Percentiles rank a stretch among this genome's conserved stretches.
These are phyloP conservation scores for Poronia punctata DNA, from an alignment of 495 filamentous ascomycete genomes.

Conservation along the genomic window DNA sequence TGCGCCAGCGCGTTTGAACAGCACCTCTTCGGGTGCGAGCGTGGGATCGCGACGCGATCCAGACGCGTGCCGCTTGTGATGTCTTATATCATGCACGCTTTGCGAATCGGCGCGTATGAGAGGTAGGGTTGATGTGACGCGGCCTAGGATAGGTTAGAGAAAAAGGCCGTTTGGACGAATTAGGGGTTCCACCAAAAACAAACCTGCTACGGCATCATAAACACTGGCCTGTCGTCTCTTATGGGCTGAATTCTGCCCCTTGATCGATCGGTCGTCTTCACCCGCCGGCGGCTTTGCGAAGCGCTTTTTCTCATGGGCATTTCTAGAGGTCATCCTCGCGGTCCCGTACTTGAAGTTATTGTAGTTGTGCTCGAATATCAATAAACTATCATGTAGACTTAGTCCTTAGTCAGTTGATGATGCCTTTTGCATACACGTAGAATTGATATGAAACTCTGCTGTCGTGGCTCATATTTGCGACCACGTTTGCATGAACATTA, in stretches of 20 bases:
- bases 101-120: conserved; percentile 5
- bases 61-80: conserved; percentile 40
- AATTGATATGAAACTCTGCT: not conserved
- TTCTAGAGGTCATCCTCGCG: conserved; percentile 16
- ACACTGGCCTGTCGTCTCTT: conserved; percentile 43
- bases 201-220: conserved; percentile 79
- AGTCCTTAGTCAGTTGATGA: not conserved
- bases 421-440: not conserved
- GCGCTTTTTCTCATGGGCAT: conserved; percentile 6
- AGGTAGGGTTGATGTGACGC: conserved; percentile 23
- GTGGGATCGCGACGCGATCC: conserved; percentile 44
- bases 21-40: conserved; percentile 65
- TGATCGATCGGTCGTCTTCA: too few relatives aligned
- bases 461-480: conserved; percentile 1
- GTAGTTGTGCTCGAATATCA: too few relatives aligned
- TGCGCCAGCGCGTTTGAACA: conserved; percentile 57
- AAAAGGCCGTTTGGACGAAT: conserved; percentile 7
- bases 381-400: too few relatives aligned
- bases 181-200: not conserved
- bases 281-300: conserved; percentile 1
- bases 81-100: not conserved
- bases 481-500: too few relatives aligned
- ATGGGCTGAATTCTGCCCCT: too few relatives aligned
- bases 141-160: conserved; percentile 34
- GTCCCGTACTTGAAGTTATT: not conserved